Evolutionary conservation across 2,329 filamentous ascomycete genomes (phyloP), one percentile per base, ranked within the genome.

Genomic region (Apiospora koreana): DNA sequence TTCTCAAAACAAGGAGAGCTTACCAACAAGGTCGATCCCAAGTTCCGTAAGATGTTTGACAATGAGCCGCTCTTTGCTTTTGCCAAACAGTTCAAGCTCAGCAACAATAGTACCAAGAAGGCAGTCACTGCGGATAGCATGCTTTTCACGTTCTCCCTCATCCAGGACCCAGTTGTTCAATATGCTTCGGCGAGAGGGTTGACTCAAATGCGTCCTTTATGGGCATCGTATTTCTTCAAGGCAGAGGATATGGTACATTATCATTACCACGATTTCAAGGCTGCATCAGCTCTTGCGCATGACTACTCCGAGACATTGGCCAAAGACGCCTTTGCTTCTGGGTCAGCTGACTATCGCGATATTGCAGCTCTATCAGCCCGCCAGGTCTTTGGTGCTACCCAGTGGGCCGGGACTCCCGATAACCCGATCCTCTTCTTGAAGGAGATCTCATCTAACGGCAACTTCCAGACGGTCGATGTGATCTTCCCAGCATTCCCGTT

Each of bases 401-500:
- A 89, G 73, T 94, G 95, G 82, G 87, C 92, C 8, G 89, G 92
- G 58, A 92, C 93, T 25, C 87, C 91, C 1, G 88, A 94, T 3
- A 86, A 89, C 72, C 92, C 92, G 0, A 86, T 95, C 54, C 80
- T 96, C 28, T 96, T 96, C 81, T 82, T 95, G 71, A 96, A 96
- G 78, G 94, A 96, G 79, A 95, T 96, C 69, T 94, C 92, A 1
- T 94, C 92, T 2, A 93, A 95, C 75, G 93, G 93, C 4, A 95
- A 97, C 76, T 91, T 91, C 79, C 93, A 96, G 78, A 96, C 93
- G 0, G 92, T 96, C 14, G 93, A 95, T 81, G 93, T 97, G 70
- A 95, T 97, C 75, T 96, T 94, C 83, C 94, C 93, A 0, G 88
- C 93, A 0, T 95, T 94, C 80, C 93, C 94, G 0, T 96, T 95